These are phyloP conservation scores for Chimonanthus praecox DNA, from an alignment of 164 flowering plant species.

Conservation along the genomic window DNA sequence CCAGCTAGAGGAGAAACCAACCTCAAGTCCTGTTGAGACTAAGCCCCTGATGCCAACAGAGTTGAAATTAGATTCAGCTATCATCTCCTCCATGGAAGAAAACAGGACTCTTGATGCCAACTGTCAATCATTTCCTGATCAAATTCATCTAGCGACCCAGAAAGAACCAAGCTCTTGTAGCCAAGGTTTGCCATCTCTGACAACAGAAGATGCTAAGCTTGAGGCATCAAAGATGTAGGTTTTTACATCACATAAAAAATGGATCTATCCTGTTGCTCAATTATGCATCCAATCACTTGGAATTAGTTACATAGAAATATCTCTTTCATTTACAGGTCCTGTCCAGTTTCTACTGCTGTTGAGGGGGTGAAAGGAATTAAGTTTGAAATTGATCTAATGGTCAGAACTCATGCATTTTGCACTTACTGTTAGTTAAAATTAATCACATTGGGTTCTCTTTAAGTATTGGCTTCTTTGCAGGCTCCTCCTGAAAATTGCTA, in stretches of 20 bases:
- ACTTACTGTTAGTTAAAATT: neutral
- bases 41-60: neutral
- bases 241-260: neutral
- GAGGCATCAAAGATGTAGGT: slow-evolving; percentile 5
- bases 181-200: slow-evolving; percentile 2
- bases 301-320: neutral
- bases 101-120: neutral
- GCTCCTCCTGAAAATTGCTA: slow-evolving; percentile 26
- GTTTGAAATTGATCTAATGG: slow-evolving; percentile 47
- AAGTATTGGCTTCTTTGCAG: slow-evolving; percentile 17
- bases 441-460: slow-evolving; percentile 4
- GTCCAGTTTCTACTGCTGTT: slow-evolving; percentile 6
- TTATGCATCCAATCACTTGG: neutral
- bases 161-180: neutral
- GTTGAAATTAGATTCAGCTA: neutral
- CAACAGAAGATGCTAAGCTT: slow-evolving; percentile 1
- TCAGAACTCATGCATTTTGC: slow-evolving; percentile 17
- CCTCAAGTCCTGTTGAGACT: neutral
- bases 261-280: neutral
- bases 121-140: neutral
- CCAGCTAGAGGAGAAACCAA: slow-evolving; percentile 3
- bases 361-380: slow-evolving; percentile 21
- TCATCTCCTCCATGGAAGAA: neutral
- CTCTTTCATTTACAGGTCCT: neutral
- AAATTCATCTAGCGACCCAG: neutral